phyloP scores from a whole-genome alignment of 2,329 filamentous ascomycete species.

The Ceratocystis alfenasii region DNA sequence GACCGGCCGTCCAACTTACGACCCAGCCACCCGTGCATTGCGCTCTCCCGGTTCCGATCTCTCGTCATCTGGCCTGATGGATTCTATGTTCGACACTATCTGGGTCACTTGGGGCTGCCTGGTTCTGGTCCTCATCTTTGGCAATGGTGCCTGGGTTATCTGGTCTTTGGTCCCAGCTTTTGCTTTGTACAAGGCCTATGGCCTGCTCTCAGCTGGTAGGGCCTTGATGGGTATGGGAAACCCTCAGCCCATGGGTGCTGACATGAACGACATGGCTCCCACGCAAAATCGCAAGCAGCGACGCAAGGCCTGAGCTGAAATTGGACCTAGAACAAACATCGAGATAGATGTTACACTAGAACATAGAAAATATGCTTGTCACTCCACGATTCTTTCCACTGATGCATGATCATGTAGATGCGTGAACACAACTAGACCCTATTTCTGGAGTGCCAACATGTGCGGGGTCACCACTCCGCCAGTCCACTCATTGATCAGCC shows the following conservation, averaged over 20 bases:
- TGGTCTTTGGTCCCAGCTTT: constrained; percentile 46
- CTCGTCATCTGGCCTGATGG: constrained; percentile 73
- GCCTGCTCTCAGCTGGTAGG: constrained; percentile 43
- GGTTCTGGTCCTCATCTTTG: constrained; percentile 59
- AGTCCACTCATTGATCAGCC: constrained; percentile 44
- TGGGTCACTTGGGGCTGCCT: constrained; percentile 86
- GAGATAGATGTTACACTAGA: neutral
- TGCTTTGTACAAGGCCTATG: constrained; percentile 42
- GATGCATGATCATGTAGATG: neutral
- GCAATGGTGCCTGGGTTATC: constrained; percentile 59
- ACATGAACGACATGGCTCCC: constrained; percentile 26
- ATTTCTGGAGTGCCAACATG: constrained; percentile 9
- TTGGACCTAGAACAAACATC: constrained; percentile 25
- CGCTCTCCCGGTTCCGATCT: constrained; percentile 76
- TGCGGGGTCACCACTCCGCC: constrained; percentile 9
- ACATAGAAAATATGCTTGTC: neutral
- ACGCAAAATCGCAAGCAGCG: constrained; percentile 44
- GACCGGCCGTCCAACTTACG: constrained; percentile 66
- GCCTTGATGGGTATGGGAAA: constrained; percentile 33
- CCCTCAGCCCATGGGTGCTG: constrained; percentile 25
- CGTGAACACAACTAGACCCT: constrained; percentile 1
- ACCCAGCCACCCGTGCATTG: constrained; percentile 51
- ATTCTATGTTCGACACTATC: constrained; percentile 95
- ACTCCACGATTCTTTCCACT: neutral
- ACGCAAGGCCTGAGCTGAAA: constrained; percentile 34